Evolutionary conservation across 2,329 filamentous ascomycete species (phyloP).

Genomic region (Claviceps spartinae): DNA sequence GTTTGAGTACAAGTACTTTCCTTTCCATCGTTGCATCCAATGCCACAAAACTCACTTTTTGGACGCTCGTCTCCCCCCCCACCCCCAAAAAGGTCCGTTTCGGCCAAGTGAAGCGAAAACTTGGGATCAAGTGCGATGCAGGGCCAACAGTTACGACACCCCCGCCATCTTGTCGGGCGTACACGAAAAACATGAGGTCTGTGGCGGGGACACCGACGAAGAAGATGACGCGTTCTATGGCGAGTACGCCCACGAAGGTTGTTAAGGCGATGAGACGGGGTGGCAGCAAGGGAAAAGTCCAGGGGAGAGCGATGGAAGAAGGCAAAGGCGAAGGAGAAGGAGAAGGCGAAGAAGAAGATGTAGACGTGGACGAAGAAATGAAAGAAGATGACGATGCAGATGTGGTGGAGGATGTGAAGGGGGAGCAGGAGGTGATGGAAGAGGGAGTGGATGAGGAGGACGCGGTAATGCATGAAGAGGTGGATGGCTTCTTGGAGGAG

Average conservation of each 20-base stretch:
- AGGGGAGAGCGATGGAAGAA: conserved; percentile 7
- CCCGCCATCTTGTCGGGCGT: conserved; percentile 4
- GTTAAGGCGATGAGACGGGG: conserved; percentile 15
- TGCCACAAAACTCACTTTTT: not conserved
- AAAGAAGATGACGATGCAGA: conserved; percentile 9
- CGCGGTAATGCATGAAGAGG: not conserved
- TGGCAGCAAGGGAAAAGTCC: conserved; percentile 13
- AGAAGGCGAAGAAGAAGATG: not conserved
- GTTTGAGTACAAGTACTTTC: too few species aligned
- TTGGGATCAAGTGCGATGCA: conserved; percentile 22
- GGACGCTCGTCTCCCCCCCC: not conserved
- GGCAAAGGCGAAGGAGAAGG: not conserved
- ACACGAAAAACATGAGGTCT: conserved; percentile 11
- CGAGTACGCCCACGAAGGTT: conserved; percentile 16
- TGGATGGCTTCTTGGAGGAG: not conserved
- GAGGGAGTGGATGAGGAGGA: not conserved
- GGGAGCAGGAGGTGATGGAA: not conserved
- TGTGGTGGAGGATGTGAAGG: conserved; percentile 10
- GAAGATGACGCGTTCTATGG: conserved; percentile 6
- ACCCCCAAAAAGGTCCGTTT: conserved; percentile 26
- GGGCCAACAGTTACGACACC: conserved; percentile 1
- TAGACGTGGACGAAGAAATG: conserved; percentile 4
- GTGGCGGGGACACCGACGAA: conserved; percentile 9
- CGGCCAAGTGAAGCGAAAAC: conserved; percentile 35
- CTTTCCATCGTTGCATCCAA: too few species aligned